Conservation (phyloP, 805 yeast genomes). For the Candida namnaoensis region DNA sequence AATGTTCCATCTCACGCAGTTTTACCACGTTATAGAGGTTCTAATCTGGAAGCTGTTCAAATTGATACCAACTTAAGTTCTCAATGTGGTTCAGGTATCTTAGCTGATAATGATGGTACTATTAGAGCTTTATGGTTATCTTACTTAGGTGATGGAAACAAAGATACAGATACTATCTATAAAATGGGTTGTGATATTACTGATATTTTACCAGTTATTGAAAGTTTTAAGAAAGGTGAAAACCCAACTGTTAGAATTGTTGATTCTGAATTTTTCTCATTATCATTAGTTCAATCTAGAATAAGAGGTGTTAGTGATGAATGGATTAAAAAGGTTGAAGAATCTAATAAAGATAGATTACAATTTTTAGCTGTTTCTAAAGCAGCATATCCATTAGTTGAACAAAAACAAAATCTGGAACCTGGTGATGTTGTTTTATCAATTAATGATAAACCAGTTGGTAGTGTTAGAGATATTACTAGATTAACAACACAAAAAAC, state of each 20-base stretch:
- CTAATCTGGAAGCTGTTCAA: conserved; percentile 69
- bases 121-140: conserved; percentile 83
- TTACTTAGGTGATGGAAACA: conserved; percentile 65
- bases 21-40: conserved; percentile 78
- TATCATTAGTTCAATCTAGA: conserved; percentile 68
- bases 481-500: conserved; percentile 32
- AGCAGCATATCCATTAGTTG: conserved; percentile 43
- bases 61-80: conserved; percentile 65
- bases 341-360: conserved; percentile 51
- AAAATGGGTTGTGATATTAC: conserved; percentile 73
- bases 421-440: conserved; percentile 76
- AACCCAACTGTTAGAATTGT: conserved; percentile 57
- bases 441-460: conserved; percentile 56
- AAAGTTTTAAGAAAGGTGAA: conserved; percentile 37
- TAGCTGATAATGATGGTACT: conserved; percentile 70
- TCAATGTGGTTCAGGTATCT: conserved; percentile 72
- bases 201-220: conserved; percentile 50
- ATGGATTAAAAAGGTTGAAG: conserved; percentile 68
- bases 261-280: conserved; percentile 70
- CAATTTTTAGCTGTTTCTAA: conserved; percentile 68
- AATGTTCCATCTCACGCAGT: conserved; percentile 61
- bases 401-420: conserved; percentile 17
- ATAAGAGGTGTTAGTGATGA: conserved; percentile 81
- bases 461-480: conserved; percentile 49
- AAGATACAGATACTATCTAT: conserved; percentile 54